A percentile compares a stretch with the other conserved stretches of the same genome.
These are phyloP conservation scores for Terfezia boudieri DNA, from an alignment of 495 filamentous ascomycete species.

Conservation along the genomic window DNA sequence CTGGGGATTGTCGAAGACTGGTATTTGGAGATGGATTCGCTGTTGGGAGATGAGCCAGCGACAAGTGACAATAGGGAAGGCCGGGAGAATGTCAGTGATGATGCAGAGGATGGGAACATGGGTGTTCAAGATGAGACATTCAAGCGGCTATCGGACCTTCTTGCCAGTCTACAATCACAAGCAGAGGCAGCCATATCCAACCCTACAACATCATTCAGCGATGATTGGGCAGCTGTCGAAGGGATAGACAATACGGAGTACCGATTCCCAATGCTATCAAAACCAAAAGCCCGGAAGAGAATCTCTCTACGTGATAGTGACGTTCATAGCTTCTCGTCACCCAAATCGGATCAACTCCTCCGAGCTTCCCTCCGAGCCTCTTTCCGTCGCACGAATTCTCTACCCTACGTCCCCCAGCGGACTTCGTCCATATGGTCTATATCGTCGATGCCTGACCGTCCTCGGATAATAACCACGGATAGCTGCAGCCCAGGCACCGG, in stretches of 20 bases:
- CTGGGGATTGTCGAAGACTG: constrained; percentile 1
- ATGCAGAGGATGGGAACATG: constrained; percentile 8
- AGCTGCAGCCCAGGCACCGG: background rate
- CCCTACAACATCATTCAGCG: constrained; percentile 1
- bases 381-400: background rate
- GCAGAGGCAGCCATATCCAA: constrained; percentile 16
- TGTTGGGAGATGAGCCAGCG: constrained; percentile 1
- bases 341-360: background rate
- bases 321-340: background rate
- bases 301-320: background rate
- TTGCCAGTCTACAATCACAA: constrained; percentile 15
- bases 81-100: background rate
- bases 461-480: background rate
- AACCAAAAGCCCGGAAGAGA: background rate
- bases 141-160: constrained; percentile 13
- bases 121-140: constrained; percentile 12
- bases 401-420: background rate
- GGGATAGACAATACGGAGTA: background rate
- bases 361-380: background rate
- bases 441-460: background rate
- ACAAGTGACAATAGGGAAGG: constrained; percentile 1
- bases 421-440: no score
- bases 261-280: background rate
- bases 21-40: background rate
- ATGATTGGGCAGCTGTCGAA: background rate